A percentile compares a stretch with the other conserved stretches of the same genome.
Conservation (phyloP, 257 asterid genomes). For the Cinchona pubescens region DNA sequence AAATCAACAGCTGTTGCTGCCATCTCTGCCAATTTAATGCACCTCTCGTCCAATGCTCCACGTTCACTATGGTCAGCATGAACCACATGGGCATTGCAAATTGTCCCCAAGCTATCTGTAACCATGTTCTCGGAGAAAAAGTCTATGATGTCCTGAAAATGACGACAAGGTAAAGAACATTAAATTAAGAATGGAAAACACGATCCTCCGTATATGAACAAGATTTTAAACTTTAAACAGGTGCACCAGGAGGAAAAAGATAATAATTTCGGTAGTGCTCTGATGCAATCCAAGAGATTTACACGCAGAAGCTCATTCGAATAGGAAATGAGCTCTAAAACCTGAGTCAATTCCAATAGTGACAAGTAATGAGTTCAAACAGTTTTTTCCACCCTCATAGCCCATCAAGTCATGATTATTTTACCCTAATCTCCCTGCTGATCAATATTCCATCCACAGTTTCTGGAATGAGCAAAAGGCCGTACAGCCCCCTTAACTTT, state of each 20-base stretch:
- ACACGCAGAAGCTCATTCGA: not conserved
- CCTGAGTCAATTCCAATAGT: not conserved
- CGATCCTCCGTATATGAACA: not conserved
- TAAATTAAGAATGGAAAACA: too few relatives aligned
- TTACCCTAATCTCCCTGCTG: not conserved
- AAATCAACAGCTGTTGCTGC: conserved; percentile 93
- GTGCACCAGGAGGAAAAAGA: not conserved
- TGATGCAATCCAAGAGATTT: not conserved
- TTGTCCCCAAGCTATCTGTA: conserved; percentile 75
- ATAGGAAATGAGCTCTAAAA: not conserved
- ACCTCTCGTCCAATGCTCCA: conserved; percentile 89
- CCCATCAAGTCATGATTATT: not conserved
- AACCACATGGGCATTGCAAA: conserved; percentile 97
- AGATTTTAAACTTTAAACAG: not conserved
- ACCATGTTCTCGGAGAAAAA: conserved; percentile 58
- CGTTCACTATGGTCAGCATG: conserved; percentile 73
- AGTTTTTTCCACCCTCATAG: not conserved
- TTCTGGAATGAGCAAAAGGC: too few relatives aligned
- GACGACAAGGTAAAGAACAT: too few relatives aligned
- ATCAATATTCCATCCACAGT: not conserved
- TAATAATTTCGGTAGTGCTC: not conserved
- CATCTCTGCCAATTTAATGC: conserved; percentile 80
- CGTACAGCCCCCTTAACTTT: too few relatives aligned
- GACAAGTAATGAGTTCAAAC: not conserved
- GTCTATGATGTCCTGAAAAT: conserved; percentile 70